Evolutionary conservation across 441 rosid genomes (phyloP), one percentile per base, ranked within the genome.

Genomic region (Gossypium davidsonii): DNA sequence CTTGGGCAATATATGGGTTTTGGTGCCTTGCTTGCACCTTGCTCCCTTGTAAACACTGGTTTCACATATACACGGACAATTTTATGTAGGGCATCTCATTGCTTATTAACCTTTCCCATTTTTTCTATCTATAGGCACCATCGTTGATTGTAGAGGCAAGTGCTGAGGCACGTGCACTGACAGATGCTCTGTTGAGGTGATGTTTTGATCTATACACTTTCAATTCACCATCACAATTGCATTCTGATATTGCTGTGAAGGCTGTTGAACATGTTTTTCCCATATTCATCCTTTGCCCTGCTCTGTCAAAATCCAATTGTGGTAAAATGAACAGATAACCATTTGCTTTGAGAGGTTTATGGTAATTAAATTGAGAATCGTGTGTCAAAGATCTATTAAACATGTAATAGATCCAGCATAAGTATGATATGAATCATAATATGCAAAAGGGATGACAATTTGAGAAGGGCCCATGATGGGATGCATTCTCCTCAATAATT

Each of bases 71-170:
- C 1, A 11, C 39, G 62, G 14, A 12, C 21, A 46, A 26, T 5
- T 56, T 23, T 21, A 3, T 59, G 1, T 60, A 28, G 67, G 46
- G 37, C 26, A 20, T 71, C 51, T 7, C 10, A 46, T 62, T 51
- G 10, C 18, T 77, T 37, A 57, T 67, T 77, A 21, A 75, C 37
- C 68, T 70, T 28, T 61, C 65, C 62, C 39, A 51, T 39, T 68
- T 81, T 56, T 65, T 76, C 81, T 61, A 80, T 60, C 66, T 37
- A 61, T 83, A 92, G 98, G 97, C 96, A 77, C 97, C 97, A 39
- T 84, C 88, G 78, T 80, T 94, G 82, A 92, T 92, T 68, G 91
- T 88, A 72, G 96, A 94, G 84, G 94, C 88, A 76, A 92, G 94
- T 84, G 81, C 77, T 57, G 98, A 94, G 78, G 90, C 94, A 17